Conservation (phyloP, 257 asterid genomes). For the Scutellaria barbata region DNA sequence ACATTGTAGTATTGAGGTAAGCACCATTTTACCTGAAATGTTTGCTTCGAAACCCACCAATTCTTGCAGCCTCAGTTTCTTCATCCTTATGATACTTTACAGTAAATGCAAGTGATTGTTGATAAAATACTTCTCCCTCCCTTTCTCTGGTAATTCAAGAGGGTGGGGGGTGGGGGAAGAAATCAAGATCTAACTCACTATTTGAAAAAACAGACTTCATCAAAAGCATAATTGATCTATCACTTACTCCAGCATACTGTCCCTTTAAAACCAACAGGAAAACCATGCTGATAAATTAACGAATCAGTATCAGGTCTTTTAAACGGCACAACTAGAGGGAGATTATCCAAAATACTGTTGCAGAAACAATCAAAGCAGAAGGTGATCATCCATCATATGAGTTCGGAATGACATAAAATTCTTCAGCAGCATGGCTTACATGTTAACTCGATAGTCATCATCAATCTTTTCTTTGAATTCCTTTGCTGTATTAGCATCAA, state of each 20-base stretch:
- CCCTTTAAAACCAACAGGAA: slow-evolving; percentile 80
- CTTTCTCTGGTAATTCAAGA: slow-evolving; percentile 55
- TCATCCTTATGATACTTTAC: slow-evolving; percentile 84
- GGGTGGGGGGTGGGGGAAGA: slow-evolving; percentile 18
- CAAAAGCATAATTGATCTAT: slow-evolving; percentile 22
- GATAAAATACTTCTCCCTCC: slow-evolving; percentile 79
- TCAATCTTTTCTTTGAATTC: slow-evolving; percentile 66
- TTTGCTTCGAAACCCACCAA: slow-evolving; percentile 88
- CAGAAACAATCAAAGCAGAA: slow-evolving; percentile 32
- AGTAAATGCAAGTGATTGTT: slow-evolving; percentile 76
- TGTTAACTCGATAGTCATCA: slow-evolving; percentile 70
- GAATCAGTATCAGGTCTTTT: slow-evolving; percentile 67
- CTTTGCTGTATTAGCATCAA: slow-evolving; percentile 56
- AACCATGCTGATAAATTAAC: slow-evolving; percentile 77
- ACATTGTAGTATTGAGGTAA: slow-evolving; percentile 10
- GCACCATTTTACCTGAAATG: slow-evolving; percentile 63
- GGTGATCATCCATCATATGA: slow-evolving; percentile 24
- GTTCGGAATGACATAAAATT: slow-evolving; percentile 15
- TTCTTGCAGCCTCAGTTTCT: slow-evolving; percentile 74
- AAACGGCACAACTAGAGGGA: slow-evolving; percentile 83
- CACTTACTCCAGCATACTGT: slow-evolving; percentile 84
- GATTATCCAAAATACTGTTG: slow-evolving; percentile 87
- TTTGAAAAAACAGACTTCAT: slow-evolving; percentile 17
- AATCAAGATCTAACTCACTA: slow-evolving; percentile 31
- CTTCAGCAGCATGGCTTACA: slow-evolving; percentile 41